These are phyloP conservation scores for Aspergillus brasiliensis DNA, from an alignment of 2,329 filamentous ascomycete species.

Conservation along the genomic window DNA sequence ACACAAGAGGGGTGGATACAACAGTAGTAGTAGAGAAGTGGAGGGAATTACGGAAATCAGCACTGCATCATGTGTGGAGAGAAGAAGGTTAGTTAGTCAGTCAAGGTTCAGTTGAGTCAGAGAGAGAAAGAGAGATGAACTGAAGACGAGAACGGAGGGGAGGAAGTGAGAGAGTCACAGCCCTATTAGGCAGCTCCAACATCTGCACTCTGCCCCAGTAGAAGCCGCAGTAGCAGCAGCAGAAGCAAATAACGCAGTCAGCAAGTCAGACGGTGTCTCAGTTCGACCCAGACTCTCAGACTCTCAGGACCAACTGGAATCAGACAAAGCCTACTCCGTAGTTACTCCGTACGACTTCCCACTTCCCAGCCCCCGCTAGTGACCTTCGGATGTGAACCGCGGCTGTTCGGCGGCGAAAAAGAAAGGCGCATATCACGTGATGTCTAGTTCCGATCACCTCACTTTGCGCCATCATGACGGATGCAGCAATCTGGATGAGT, in stretches of 20 bases:
- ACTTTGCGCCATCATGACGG: slow-evolving; percentile 1
- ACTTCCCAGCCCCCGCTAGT: neutral
- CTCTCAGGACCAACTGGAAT: neutral
- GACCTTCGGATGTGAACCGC: slow-evolving; percentile 24
- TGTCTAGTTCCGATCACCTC: neutral
- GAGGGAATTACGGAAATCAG: slow-evolving; percentile 2
- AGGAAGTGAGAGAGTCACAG: neutral
- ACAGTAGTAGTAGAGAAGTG: neutral
- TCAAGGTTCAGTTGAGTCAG: neutral
- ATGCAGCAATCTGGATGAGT: neutral
- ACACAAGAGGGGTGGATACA: neutral
- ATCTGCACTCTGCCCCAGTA: neutral
- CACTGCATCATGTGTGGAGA: slow-evolving; percentile 17
- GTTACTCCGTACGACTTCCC: neutral
- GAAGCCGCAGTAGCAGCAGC: neutral
- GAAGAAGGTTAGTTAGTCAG: neutral
- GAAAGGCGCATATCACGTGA: neutral
- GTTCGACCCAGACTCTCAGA: neutral
- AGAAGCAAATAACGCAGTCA: no score
- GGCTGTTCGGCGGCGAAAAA: slow-evolving; percentile 17
- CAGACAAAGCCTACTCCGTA: neutral
- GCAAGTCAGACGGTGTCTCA: neutral
- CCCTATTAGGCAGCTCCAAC: slow-evolving; percentile 6
- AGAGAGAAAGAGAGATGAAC: slow-evolving; percentile 3
- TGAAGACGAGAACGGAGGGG: slow-evolving; percentile 9